These are phyloP conservation scores for Aspergillus haitiensis DNA, from an alignment of 495 filamentous ascomycete species.

Conservation along the genomic window DNA sequence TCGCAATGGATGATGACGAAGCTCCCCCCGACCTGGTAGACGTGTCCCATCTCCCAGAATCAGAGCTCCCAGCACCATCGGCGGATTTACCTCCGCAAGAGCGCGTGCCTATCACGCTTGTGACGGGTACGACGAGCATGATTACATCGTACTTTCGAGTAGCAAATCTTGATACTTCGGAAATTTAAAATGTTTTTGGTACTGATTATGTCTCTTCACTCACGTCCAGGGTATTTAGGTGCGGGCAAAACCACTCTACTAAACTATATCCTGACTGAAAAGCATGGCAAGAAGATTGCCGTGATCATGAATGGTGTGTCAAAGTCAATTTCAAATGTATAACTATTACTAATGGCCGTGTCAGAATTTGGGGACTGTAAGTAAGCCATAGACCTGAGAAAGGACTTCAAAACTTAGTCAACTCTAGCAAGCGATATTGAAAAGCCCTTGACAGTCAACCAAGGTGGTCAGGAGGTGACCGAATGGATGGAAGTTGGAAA, in stretches of 20 bases:
- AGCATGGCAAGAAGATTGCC: conserved; percentile 95
- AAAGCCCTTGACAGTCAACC: conserved; percentile 84
- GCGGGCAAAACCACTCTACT: conserved; percentile 94
- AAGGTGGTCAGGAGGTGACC: conserved; percentile 80
- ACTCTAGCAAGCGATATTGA: conserved; percentile 82
- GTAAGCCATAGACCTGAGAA: conserved; percentile 26
- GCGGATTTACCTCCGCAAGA: conserved; percentile 42
- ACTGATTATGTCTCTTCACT: not conserved
- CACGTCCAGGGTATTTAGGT: conserved; percentile 70
- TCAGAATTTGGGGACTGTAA: conserved; percentile 93
- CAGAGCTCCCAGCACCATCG: conserved; percentile 33
- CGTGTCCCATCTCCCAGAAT: conserved; percentile 37
- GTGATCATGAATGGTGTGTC: conserved; percentile 89
- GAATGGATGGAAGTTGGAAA: conserved; percentile 97
- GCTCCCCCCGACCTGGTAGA: conserved; percentile 72
- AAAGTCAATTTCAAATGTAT: not conserved
- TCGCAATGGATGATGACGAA: conserved; percentile 67
- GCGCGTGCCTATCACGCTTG: conserved; percentile 89
- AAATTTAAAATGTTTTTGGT: not conserved
- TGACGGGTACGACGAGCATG: conserved; percentile 64
- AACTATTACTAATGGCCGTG: not conserved
- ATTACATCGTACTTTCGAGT: conserved; percentile 9
- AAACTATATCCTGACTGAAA: conserved; percentile 90
- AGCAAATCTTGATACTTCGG: conserved; percentile 5
- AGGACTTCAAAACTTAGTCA: not conserved